Evolutionary conservation across 2,329 filamentous ascomycete species (phyloP).

Genomic region (Hypoxylon sp.): DNA sequence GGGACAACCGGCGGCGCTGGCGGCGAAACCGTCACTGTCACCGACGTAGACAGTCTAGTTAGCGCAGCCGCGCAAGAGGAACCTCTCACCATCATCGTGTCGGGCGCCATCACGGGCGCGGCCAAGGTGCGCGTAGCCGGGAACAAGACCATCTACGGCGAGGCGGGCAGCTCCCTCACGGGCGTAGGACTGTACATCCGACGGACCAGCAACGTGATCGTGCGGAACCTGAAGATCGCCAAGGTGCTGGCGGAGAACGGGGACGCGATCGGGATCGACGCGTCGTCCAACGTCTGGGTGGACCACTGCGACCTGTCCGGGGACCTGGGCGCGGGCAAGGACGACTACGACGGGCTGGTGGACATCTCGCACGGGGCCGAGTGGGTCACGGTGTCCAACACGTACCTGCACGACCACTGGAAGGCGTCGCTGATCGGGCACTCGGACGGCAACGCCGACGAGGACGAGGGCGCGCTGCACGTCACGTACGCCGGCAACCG

Average conservation of each 20-base stretch:
- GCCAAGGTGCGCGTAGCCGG: constrained; percentile 56
- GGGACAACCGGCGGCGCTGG: constrained; percentile 62
- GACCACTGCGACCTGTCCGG: constrained; percentile 73
- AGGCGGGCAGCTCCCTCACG: constrained; percentile 46
- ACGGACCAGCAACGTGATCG: constrained; percentile 64
- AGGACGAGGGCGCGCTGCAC: constrained; percentile 71
- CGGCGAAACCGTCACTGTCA: constrained; percentile 64
- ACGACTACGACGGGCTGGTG: constrained; percentile 74
- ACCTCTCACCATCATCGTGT: constrained; percentile 56
- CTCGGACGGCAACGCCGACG: constrained; percentile 63
- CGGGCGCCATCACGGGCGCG: constrained; percentile 53
- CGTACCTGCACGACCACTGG: constrained; percentile 58
- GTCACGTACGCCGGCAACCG: constrained; percentile 80
- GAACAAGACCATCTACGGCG: constrained; percentile 61
- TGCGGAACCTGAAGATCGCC: constrained; percentile 68
- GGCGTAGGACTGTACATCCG: constrained; percentile 63
- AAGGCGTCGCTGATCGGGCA: constrained; percentile 56
- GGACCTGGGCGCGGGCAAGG: constrained; percentile 67
- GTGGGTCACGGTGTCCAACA: constrained; percentile 62
- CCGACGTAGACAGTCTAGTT: constrained; percentile 58
- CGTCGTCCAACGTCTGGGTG: constrained; percentile 68
- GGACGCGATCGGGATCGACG: constrained; percentile 68
- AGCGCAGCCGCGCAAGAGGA: constrained; percentile 58
- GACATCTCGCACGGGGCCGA: constrained; percentile 71
- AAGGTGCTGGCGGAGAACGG: constrained; percentile 65